Percentiles rank a stretch among this genome's conserved stretches.
phyloP scores from a whole-genome alignment of 2,329 filamentous ascomycete genomes.

The Gaeumannomyces sp. region DNA sequence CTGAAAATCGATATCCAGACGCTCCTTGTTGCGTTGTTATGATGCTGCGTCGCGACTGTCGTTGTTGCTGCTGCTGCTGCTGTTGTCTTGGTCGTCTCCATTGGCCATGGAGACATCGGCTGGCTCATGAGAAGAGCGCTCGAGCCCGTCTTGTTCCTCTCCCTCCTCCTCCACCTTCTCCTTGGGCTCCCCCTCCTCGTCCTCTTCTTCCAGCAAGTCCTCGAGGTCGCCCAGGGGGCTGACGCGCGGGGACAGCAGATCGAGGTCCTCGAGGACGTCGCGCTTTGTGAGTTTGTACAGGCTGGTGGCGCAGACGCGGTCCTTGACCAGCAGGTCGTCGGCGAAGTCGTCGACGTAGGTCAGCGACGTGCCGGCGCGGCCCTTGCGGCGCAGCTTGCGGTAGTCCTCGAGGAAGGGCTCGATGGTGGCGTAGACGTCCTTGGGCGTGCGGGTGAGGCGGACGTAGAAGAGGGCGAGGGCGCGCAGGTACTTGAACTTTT shows the following conservation, averaged over 20 bases:
- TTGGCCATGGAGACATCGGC: not conserved
- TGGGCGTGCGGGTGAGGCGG: conserved; percentile 75
- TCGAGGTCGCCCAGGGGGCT: conserved; percentile 80
- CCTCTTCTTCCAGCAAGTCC: conserved; percentile 58
- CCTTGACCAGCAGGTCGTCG: conserved; percentile 83
- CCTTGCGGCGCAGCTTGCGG: conserved; percentile 74
- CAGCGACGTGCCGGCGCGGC: conserved; percentile 66
- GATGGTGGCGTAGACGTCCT: conserved; percentile 71
- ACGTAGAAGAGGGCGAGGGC: conserved; percentile 90
- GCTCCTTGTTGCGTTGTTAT: not conserved
- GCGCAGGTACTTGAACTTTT: conserved; percentile 79
- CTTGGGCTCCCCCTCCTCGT: conserved; percentile 32
- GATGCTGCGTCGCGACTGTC: not conserved
- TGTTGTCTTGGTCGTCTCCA: not conserved
- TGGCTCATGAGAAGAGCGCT: not conserved
- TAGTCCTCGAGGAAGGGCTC: conserved; percentile 80
- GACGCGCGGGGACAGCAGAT: conserved; percentile 75
- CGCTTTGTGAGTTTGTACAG: conserved; percentile 85
- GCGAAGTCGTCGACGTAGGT: conserved; percentile 89
- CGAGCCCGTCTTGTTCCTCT: conserved; percentile 15
- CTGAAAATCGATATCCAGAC: not conserved
- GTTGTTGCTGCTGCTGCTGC: not conserved
- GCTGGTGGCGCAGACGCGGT: conserved; percentile 84
- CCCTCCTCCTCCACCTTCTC: conserved; percentile 25
- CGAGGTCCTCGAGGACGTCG: conserved; percentile 79